These are phyloP conservation scores for Penicillium brasilianum DNA, from an alignment of 2,329 filamentous ascomycete genomes.

Conservation along the genomic window DNA sequence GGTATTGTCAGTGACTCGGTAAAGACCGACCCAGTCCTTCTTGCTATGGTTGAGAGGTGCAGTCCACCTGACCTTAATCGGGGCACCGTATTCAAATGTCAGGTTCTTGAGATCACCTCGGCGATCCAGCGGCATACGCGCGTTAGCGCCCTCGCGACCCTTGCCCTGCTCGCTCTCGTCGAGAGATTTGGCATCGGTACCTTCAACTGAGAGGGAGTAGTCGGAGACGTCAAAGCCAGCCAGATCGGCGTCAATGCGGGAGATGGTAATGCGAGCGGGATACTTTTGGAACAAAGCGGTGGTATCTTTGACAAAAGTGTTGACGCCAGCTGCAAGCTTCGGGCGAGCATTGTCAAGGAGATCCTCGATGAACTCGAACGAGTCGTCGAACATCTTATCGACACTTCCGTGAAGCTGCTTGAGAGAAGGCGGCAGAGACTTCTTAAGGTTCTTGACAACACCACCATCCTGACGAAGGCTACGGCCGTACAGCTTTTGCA, in stretches of 20 bases:
- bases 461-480: constrained; percentile 85
- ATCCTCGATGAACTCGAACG: constrained; percentile 87
- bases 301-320: constrained; percentile 85
- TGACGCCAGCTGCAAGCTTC: constrained; percentile 84
- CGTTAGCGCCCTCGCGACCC: constrained; percentile 74
- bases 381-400: constrained; percentile 83
- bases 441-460: constrained; percentile 86
- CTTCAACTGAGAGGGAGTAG: constrained; percentile 78
- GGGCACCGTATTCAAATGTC: constrained; percentile 85
- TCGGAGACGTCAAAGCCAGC: constrained; percentile 78
- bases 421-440: constrained; percentile 81
- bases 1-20: constrained; percentile 92
- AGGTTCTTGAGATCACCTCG: constrained; percentile 71
- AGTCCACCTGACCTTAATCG: constrained; percentile 87
- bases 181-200: constrained; percentile 60
- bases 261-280: constrained; percentile 82
- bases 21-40: constrained; percentile 94
- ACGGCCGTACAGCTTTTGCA: constrained; percentile 95
- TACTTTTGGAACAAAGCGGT: constrained; percentile 87
- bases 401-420: constrained; percentile 84
- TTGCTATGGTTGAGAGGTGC: constrained; percentile 86
- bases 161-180: constrained; percentile 65
- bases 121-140: constrained; percentile 67
- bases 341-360: constrained; percentile 84
- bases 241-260: constrained; percentile 76